Evolutionary conservation across 2,329 filamentous ascomycete genomes (phyloP), one percentile per base, ranked within the genome.

Genomic region (Metarhizium anisopliae): DNA sequence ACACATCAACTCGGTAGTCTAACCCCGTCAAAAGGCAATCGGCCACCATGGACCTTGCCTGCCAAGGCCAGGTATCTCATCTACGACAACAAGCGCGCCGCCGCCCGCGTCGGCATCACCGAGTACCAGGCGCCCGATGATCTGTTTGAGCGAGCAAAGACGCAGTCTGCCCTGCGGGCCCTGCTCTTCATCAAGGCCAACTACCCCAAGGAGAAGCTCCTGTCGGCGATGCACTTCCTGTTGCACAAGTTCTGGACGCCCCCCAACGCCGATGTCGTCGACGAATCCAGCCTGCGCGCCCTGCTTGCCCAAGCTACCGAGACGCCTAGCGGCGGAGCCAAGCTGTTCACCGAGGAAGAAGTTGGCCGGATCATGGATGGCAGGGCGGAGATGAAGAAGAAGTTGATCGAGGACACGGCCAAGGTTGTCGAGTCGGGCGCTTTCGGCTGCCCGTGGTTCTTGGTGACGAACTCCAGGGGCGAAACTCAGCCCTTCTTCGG

Each of bases 381-480:
- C 6, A 75, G 74, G 25, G 73, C 77, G 4, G 71, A 79, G 59
- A 66, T 73, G 61, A 77, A 72, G 67, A 65, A 68, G 10, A 61
- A 59, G 35, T 70, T 90, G 32, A 78, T 78, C 57, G 72, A 70
- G 5, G 77, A 77, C 47, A 91, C 87, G 18, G 75, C 81, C 57
- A 76, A 77, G 60, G 86, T 81, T 0, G 67, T 89, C 16, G 78
- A 81, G 42, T 74, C 72, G 52, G 89, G 88, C 0, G 89, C 88
- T 0, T 93, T 89, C 68, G 89, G 89, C 0, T 82, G 83, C 52
- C 89, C 89, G 1, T 93, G 89, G 88, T 75, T 89, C 58, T 85
- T 83, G 79, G 87, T 84, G 3, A 77, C 74, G 18, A 82, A 86
- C 62, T 67, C 65, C 2, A 68, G 78, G 59, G 85, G 85, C 0